These are phyloP conservation scores for Smittium mucronatum DNA, from an alignment of 371 early-diverging fungal species.

Conservation along the genomic window DNA sequence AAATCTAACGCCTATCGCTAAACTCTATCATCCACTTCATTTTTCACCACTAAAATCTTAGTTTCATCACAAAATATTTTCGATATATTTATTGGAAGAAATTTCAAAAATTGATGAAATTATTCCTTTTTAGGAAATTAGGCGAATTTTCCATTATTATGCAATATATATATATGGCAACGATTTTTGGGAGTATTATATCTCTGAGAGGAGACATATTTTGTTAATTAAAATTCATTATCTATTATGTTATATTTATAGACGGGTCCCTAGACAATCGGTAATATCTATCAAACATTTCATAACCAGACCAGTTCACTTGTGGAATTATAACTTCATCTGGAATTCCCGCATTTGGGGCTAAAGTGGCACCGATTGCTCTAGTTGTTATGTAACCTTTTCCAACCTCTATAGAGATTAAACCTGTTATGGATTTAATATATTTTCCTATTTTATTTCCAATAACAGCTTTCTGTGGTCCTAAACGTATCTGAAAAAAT, in stretches of 20 bases:
- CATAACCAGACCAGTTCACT: background rate
- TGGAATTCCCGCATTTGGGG: background rate
- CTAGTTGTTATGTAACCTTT: background rate
- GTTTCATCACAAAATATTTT: too few relatives aligned
- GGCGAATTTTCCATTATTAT: too few relatives aligned
- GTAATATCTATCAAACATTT: constrained; percentile 1
- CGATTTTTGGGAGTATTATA: background rate
- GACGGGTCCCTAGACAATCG: background rate
- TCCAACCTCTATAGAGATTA: background rate
- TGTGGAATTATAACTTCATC: background rate
- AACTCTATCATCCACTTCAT: too few relatives aligned
- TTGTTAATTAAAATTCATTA: background rate
- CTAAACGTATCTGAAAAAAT: background rate
- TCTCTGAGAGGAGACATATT: background rate
- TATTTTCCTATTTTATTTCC: background rate
- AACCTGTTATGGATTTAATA: background rate
- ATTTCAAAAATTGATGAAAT: too few relatives aligned
- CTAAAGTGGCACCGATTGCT: constrained; percentile 6
- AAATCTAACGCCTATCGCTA: too few relatives aligned
- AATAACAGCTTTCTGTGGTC: background rate
- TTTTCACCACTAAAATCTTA: too few relatives aligned
- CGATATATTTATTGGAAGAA: too few relatives aligned
- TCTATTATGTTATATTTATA: background rate
- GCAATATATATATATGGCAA: too few relatives aligned
- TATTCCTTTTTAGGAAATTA: too few relatives aligned